Conservation (phyloP, 164 flowering plant species). For the Umbilicus rupestris region DNA sequence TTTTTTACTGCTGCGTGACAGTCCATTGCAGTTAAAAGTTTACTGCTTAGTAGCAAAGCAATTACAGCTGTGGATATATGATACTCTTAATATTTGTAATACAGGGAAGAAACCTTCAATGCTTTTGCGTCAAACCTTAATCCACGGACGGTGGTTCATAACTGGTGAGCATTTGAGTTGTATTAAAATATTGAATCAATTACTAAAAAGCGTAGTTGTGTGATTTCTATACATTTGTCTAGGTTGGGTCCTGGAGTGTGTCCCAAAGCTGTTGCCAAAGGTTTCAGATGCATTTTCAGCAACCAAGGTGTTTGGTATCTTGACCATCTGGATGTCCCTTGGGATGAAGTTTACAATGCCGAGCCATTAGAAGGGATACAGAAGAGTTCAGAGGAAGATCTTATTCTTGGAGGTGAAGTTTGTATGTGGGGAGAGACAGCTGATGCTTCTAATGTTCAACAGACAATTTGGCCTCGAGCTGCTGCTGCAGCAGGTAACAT, state of each 20-base stretch:
- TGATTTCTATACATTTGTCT: conserved; percentile 3
- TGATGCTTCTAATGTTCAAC: conserved; percentile 75
- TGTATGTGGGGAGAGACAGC: conserved; percentile 94
- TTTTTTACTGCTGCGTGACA: not conserved
- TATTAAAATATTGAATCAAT: not conserved
- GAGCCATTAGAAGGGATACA: conserved; percentile 80
- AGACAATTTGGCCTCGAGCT: conserved; percentile 98
- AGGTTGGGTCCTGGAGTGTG: conserved; percentile 94
- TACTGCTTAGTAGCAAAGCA: not conserved
- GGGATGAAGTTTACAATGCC: conserved; percentile 59
- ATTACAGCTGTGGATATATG: not conserved
- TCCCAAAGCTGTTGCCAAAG: conserved; percentile 75
- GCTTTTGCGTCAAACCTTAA: conserved; percentile 51
- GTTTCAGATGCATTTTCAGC: conserved; percentile 86
- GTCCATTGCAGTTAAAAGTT: not conserved
- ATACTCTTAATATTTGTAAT: conserved; percentile 13
- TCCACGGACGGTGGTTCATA: conserved; percentile 83
- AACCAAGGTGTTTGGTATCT: conserved; percentile 95
- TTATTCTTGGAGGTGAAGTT: conserved; percentile 92
- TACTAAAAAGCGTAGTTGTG: not conserved
- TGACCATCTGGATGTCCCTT: conserved; percentile 79
- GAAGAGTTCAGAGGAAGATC: conserved; percentile 42
- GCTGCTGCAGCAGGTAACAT: conserved; percentile 91
- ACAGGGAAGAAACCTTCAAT: conserved; percentile 96
- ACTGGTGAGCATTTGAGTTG: conserved; percentile 58